Evolutionary conservation across 2,329 filamentous ascomycete genomes (phyloP).

Genomic region (Biscogniauxia mediterranea): DNA sequence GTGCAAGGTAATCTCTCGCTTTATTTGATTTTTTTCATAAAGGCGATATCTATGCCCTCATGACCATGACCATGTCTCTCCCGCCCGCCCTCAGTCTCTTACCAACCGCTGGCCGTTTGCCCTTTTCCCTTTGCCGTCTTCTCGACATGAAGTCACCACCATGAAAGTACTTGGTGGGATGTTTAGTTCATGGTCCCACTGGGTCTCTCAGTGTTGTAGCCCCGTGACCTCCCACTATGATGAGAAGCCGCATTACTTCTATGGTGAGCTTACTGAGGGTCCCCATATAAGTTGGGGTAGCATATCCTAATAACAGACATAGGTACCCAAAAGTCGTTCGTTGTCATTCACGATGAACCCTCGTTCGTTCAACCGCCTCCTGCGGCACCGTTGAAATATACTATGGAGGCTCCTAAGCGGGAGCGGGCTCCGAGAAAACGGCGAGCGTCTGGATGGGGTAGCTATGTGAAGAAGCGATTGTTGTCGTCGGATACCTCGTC

Average conservation of each 20-base stretch:
- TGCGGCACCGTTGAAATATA: conserved; percentile 24
- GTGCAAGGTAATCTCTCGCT: conserved; percentile 22
- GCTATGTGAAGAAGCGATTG: conserved; percentile 46
- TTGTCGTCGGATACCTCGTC: conserved; percentile 39
- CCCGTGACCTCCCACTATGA: conserved; percentile 39
- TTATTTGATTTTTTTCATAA: conserved; percentile 21
- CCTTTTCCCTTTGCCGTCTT: conserved; percentile 18
- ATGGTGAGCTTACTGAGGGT: conserved; percentile 36
- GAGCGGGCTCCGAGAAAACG: conserved; percentile 37
- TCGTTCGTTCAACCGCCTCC: conserved; percentile 35
- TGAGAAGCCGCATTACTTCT: conserved; percentile 36
- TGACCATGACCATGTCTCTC: conserved; percentile 22
- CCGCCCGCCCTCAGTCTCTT: conserved; percentile 21
- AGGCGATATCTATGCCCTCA: conserved; percentile 26
- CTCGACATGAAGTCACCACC: conserved; percentile 31
- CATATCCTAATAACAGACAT: conserved; percentile 20
- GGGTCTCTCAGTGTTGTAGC: conserved; percentile 45
- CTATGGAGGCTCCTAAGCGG: conserved; percentile 29
- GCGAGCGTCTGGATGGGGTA: conserved; percentile 40
- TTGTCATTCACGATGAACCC: conserved; percentile 39
- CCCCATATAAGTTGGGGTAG: conserved; percentile 5
- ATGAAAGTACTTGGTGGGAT: conserved; percentile 45
- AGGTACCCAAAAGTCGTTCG: conserved; percentile 36
- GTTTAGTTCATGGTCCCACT: conserved; percentile 47
- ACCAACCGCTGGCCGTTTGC: conserved; percentile 32